These are phyloP conservation scores for Monosporascus cannonballus DNA, from an alignment of 2,329 filamentous ascomycete genomes.

Conservation along the genomic window DNA sequence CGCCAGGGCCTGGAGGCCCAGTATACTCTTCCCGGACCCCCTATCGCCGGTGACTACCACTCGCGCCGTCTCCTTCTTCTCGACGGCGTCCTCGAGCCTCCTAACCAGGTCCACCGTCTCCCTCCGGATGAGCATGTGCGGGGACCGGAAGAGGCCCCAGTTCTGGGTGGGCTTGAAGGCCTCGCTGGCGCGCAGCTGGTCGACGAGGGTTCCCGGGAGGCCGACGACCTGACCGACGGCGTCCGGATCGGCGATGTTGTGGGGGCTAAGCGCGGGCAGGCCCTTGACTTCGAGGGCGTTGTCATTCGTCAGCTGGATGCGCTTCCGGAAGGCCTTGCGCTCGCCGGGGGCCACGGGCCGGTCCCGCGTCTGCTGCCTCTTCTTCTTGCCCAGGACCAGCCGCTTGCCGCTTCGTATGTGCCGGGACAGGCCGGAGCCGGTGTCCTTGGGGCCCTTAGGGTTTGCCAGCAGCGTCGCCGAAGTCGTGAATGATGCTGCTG, in stretches of 20 bases:
- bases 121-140: conserved; percentile 69
- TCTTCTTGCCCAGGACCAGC: conserved; percentile 36
- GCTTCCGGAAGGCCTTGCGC: conserved; percentile 79
- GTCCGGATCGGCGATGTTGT: conserved; percentile 47
- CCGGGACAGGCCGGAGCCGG: conserved; percentile 5
- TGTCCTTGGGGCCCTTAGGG: conserved; percentile 2
- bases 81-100: conserved; percentile 51
- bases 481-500: conserved; percentile 20
- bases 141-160: conserved; percentile 80
- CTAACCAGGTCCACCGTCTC: conserved; percentile 71
- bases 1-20: conserved; percentile 76
- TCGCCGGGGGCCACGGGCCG: conserved; percentile 67
- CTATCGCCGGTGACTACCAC: conserved; percentile 68
- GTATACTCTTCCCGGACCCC: conserved; percentile 78
- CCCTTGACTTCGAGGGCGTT: conserved; percentile 77
- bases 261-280: conserved; percentile 53
- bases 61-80: conserved; percentile 49
- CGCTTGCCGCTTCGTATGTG: conserved; percentile 32
- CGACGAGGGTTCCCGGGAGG: conserved; percentile 64
- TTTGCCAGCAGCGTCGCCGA: conserved; percentile 12
- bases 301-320: conserved; percentile 87
- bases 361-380: conserved; percentile 39
- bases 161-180: conserved; percentile 88
- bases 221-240: conserved; percentile 62
- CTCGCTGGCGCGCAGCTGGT: conserved; percentile 75